Percentiles rank a stretch among this genome's conserved stretches.
phyloP scores from a whole-genome alignment of 192 early-diverging fungal genomes.

The Thamnidium elegans region DNA sequence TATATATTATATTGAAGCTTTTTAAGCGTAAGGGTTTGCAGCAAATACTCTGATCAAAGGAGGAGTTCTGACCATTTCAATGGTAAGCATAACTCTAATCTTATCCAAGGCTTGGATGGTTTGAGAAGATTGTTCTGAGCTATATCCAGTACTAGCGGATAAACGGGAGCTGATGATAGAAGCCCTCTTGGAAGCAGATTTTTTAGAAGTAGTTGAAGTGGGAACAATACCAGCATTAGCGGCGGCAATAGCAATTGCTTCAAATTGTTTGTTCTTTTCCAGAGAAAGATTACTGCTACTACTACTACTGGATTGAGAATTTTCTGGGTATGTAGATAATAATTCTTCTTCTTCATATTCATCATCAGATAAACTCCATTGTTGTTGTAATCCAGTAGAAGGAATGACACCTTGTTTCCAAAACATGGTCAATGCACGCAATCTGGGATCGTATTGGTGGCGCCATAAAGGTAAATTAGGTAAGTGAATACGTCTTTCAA shows the following conservation, averaged over 20 bases:
- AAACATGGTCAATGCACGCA: slow-evolving; percentile 37
- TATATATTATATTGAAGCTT: neutral
- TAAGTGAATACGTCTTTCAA: slow-evolving; percentile 65
- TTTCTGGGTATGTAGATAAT: neutral
- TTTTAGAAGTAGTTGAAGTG: neutral
- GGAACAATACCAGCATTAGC: neutral
- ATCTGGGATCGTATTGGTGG: slow-evolving; percentile 38
- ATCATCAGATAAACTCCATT: slow-evolving; percentile 17
- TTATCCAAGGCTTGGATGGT: slow-evolving; percentile 42
- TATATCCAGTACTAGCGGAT: slow-evolving; percentile 22
- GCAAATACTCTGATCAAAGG: slow-evolving; percentile 55
- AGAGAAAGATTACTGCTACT: neutral
- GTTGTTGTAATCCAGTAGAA: slow-evolving; percentile 6
- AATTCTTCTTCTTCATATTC: slow-evolving; percentile 30
- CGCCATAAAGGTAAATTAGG: slow-evolving; percentile 47
- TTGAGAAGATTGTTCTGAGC: slow-evolving; percentile 25
- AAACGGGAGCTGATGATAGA: slow-evolving; percentile 19
- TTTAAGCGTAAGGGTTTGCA: slow-evolving; percentile 43
- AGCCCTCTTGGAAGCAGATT: slow-evolving; percentile 15
- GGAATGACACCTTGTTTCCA: slow-evolving; percentile 45
- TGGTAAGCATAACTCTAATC: slow-evolving; percentile 45
- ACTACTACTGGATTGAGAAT: neutral
- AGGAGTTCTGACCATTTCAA: slow-evolving; percentile 47
- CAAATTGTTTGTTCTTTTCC: neutral
- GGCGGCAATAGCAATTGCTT: neutral